Evolutionary conservation across 83 land plant species (phyloP), one percentile per base, ranked within the genome.

Genomic region (Diphasiastrum complanatum): DNA sequence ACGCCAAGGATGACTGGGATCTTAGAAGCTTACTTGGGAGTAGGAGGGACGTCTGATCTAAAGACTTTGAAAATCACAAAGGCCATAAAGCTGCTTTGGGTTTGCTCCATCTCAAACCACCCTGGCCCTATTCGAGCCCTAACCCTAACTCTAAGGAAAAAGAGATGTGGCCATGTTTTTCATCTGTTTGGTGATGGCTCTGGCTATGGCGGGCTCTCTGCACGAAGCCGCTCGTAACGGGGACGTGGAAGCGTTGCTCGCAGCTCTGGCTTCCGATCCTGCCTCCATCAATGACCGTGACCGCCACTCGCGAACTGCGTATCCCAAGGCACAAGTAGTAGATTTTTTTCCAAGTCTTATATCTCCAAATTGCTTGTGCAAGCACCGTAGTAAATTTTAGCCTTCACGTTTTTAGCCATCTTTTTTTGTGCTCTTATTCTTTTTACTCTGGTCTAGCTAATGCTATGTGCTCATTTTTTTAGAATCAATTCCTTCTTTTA

Each of bases 261-360:
- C 76, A 12, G 61, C 81, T 12, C 74, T 77, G 58, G 36, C 28
- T 54, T 62, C 80, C 26, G 74, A 80, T 26, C 85, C 89, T 22
- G 70, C 69, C 18, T 64, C 80, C 31, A 51, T 91, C 58, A 84
- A 87, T 52, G 73, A 75, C 26, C 78, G 97, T 20, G 97, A 91
- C 65, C 78, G 73, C 45, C 97, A 80, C 63, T 82, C 95, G 16
- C 77, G 97, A 4, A 91, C 95, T 16, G 90, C 97, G 97, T 91
- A 91, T 84, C 86, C 88, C 61, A 38, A n/a, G n/a, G n/a, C n/a
- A n/a, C n/a, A n/a, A n/a, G n/a, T n/a, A n/a, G 11, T 23, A 23
- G 45, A 14, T 41, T 14, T 14, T 41, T 41, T 41, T 41, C 45
- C n/a, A 18, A 41, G 45, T 41, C n/a, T 14, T 14, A 41, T 18